phyloP scores from a whole-genome alignment of 305 asterid genomes.

The Fraxinus sp. region DNA sequence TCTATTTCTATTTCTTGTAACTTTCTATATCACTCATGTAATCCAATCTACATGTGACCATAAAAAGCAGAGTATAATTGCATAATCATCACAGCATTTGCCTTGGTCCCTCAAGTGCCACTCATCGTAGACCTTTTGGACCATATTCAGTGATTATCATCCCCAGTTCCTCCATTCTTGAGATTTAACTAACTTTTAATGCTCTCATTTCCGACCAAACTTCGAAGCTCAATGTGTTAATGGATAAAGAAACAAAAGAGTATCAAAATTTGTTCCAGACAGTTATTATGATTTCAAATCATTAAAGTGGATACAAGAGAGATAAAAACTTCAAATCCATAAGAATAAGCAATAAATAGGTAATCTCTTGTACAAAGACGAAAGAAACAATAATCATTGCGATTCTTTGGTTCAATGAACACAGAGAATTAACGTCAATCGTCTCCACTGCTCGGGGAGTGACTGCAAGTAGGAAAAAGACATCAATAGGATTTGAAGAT shows the following conservation, averaged over 20 bases:
- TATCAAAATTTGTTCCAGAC: slow-evolving; percentile 5
- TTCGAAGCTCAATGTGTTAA: slow-evolving; percentile 1
- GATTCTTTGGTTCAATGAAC: background rate
- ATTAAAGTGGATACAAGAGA: background rate
- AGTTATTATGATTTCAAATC: background rate
- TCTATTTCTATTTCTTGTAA: background rate
- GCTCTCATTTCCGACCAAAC: slow-evolving; percentile 12
- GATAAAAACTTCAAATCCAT: background rate
- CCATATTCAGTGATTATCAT: slow-evolving; percentile 6
- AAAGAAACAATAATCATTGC: background rate
- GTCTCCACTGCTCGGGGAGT: background rate
- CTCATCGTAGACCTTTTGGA: background rate
- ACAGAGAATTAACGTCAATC: background rate
- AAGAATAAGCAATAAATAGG: background rate
- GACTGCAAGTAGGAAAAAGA: background rate
- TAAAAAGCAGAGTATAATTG: slow-evolving; percentile 17
- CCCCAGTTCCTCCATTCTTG: slow-evolving; percentile 1
- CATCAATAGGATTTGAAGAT: background rate
- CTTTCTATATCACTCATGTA: background rate
- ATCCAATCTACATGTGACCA: background rate
- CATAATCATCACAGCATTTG: slow-evolving; percentile 16
- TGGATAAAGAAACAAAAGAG: slow-evolving; percentile 5
- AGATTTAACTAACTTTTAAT: slow-evolving; percentile 15
- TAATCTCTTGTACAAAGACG: background rate
- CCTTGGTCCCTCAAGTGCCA: slow-evolving; percentile 6